Evolutionary conservation across 257 asterid genomes (phyloP), one percentile per base, ranked within the genome.

Genomic region (Ocimum tenuiflorum): DNA sequence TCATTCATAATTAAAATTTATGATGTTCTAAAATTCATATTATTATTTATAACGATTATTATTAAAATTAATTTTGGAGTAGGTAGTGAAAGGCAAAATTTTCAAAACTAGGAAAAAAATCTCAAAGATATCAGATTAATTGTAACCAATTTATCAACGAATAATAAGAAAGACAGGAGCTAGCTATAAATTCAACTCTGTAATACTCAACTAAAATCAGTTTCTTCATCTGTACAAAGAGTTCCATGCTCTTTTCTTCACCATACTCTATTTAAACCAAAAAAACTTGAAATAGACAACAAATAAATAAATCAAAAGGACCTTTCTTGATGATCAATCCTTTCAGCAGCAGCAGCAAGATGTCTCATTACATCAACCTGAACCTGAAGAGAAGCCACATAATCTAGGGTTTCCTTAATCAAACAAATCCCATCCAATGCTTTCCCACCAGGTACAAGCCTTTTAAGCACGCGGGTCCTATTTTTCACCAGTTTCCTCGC

Each of bases 331-430:
- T 38, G 65, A 66, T 78, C 79, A 75, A 79, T 67, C 20, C 57
- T 63, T 50, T 63, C 77, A 1, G 82, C 77, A 70, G 81, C 88
- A 65, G 57, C 67, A 24, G 85, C 95, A 57, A 91, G 66, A 64
- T 63, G 81, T 36, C 96, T 75, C 97, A 91, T 91, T 20, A 91
- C 95, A 68, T 91, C 91, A 10, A 91, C 94, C 50, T 91, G 96
- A 65, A 88, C 83, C 7, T 78, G 78, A 22, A 91, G 78, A 11
- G 94, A 85, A 39, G 80, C 60, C 3, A 88, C 79, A 22, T 91
- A 91, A 82, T 91, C 97, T 86, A 91, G 89, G 86, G 97, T 88
- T 86, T 91, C 97, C 47, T 72, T 84, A 12, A 91, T 85, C 79
- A 91, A 70, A 10, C 68, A 73, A 20, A 77, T 33, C 7, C 73